Percentiles rank a stretch among this genome's conserved stretches.
phyloP scores from a whole-genome alignment of 345 rosid species.

The Arabis alpina region DNA sequence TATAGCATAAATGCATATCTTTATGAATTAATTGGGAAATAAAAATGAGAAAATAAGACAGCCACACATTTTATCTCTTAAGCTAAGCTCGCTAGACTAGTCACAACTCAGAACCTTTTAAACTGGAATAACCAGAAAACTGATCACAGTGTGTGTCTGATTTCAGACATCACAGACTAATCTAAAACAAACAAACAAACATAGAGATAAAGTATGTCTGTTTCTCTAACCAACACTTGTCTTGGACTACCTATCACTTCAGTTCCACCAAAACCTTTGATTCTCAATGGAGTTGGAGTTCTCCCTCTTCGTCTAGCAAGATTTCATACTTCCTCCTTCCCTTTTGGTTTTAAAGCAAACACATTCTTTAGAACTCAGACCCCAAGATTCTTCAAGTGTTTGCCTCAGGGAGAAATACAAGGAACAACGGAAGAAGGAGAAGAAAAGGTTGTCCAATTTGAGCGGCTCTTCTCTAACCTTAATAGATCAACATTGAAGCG shows the following conservation, averaged over 20 bases:
- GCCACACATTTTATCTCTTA: conserved; percentile 39
- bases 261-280: conserved; percentile 14
- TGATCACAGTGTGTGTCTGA: conserved; percentile 31
- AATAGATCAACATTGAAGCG: conserved; percentile 72
- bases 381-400: conserved; percentile 47
- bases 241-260: conserved; percentile 23
- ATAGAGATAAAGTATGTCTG: conserved; percentile 27
- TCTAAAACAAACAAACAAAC: conserved; percentile 4
- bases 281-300: conserved; percentile 7
- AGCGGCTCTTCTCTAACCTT: conserved; percentile 90
- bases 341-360: conserved; percentile 25
- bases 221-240: conserved; percentile 28
- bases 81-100: conserved; percentile 15
- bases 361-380: conserved; percentile 14
- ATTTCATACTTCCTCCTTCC: conserved; percentile 6
- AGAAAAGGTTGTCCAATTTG: conserved; percentile 45
- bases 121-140: conserved; percentile 27
- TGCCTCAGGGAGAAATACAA: conserved; percentile 43
- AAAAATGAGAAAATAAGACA: conserved; percentile 27
- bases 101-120: conserved; percentile 19
- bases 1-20: conserved; percentile 17
- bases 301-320: conserved; percentile 15
- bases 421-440: conserved; percentile 32
- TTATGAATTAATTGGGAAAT: not conserved
- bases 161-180: conserved; percentile 30